Percentiles rank a stretch among this genome's conserved stretches.
Conservation (phyloP, 106 monocot species). For the Dioscorea alata region DNA sequence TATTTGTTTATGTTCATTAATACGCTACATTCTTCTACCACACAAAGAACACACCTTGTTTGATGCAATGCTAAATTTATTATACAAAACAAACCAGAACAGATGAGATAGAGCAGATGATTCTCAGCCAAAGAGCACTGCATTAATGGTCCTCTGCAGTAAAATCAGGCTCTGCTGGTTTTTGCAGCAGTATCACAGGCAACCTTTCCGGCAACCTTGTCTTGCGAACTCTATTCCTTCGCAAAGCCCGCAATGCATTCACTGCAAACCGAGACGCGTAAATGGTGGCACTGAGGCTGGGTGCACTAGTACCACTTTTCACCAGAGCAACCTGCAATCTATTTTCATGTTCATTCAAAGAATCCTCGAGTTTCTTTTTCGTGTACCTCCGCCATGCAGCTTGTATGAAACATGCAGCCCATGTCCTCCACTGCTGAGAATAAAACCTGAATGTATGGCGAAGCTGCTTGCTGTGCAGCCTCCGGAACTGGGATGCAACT, state of each 20-base stretch:
- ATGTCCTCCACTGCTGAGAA: constrained; percentile 56
- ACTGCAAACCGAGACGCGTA: constrained; percentile 51
- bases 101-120: no score
- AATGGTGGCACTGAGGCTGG: constrained; percentile 46
- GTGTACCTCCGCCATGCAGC: constrained; percentile 48
- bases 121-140: no score
- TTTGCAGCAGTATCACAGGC: constrained; percentile 43
- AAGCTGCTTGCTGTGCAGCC: constrained; percentile 62
- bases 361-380: constrained; percentile 48
- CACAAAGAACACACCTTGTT: no score
- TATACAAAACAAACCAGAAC: no score
- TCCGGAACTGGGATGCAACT: constrained; percentile 58
- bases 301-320: constrained; percentile 13
- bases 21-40: no score
- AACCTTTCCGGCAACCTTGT: constrained; percentile 33
- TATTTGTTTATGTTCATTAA: no score
- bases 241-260: constrained; percentile 29
- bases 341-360: constrained; percentile 33
- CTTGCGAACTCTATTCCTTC: constrained; percentile 22
- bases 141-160: background rate
- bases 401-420: constrained; percentile 71
- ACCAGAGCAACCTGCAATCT: constrained; percentile 35
- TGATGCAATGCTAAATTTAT: no score
- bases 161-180: constrained; percentile 62
- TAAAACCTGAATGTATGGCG: constrained; percentile 58